Base-by-base conservation (phyloP, 2,329 filamentous ascomycete genomes). In the Penicillium sp. region DNA sequence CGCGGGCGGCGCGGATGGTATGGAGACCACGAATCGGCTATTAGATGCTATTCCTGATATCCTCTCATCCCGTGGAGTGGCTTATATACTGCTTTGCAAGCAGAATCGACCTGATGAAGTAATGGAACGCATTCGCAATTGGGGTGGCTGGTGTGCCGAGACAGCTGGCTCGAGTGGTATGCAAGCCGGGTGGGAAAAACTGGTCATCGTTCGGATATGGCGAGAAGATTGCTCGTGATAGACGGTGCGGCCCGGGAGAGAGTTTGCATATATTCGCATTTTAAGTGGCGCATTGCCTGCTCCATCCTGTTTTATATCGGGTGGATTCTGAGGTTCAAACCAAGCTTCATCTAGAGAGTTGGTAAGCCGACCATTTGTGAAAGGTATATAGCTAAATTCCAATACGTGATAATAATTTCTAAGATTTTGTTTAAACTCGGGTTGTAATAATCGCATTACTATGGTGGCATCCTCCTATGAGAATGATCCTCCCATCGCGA, bases 121-220 rank as follows among this genome's bases (percentile, higher is more conserved):
- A 43, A 89, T 85, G 68, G 67, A 75, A 52, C 72, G 78, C 42
- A 81, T 93, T 52, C 71, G 73, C 35, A 63, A 57, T 3, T 82
- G 87, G 81, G 74, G 55, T 12, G 75, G 66, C 23, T 97, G 92
- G 93, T 77, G 70, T 53, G 88, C 82, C 8, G 83, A 90, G 67
- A 88, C 81, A 15, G 90, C 95, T 4, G 86, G 88, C 6, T 80
- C 78, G 46, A 96, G 89, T 69, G 92, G 92, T 42, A 89, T 86
- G 75, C 83, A 87, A 69, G 92, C 87, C 27, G 93, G 93, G 0
- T 95, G 92, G 91, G 93, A 98, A 75, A 95, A 87, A 73, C 75
- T 98, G 69, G 86, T 90, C 65, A 87, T 98, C 61, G 75, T 97
- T 60, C 82, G 91, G 66, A 87, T 95, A 66, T 95, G 89, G 87